Evolutionary conservation across 1,284 basidiomycete species (phyloP), one percentile per base, ranked within the genome.

Genomic region (Phylloporus gajari): DNA sequence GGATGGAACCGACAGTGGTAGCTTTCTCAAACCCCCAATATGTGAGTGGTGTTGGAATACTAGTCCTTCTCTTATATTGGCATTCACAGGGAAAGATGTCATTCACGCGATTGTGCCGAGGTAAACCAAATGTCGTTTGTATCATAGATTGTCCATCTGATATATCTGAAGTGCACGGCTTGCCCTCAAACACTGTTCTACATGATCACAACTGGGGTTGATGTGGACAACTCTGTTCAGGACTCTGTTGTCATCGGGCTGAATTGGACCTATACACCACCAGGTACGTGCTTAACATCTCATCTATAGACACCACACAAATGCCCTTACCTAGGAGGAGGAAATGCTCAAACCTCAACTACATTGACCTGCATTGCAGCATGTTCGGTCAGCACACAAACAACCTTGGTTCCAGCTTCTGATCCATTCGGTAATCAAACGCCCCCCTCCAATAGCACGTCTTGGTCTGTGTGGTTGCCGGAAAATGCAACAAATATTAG

Each of bases 401-500:
- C 42, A 23, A 11, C 23, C 7, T 46, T 19, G 27, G 62, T 1
- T 27, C 1, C 5, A 15, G 3, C 32, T 7, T 11, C 21, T 23
- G 17, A 23, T 35, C 30, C 9, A 21, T 1, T 19, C 11, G 19
- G 12, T 21, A 5, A 17, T 27, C 38, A 62, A 40, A 23, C 35
- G 13, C 12, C 23, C 38, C 17, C 32, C 46, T 35, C 38, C 42
- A 23, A 44, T 4, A 32, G 3, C 30, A 11, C 32, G 1, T 30
- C 63, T 9, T 68, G 73, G 73, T 5, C 59, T 13, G 3, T 68
- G 15, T 77, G 68, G 66, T 42, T 61, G n/a, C 42, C 64, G 12
- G 51, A 13, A 13, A 42, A 56, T 9, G 44, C 62, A 19, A 51
- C 58, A 42, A 58, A 72, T 25, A 38, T 75, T 5, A 64, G 44